Evolutionary conservation across 2,329 filamentous ascomycete genomes (phyloP), one percentile per base, ranked within the genome.

Genomic region (Paecilomyces dactylethromorphus): DNA sequence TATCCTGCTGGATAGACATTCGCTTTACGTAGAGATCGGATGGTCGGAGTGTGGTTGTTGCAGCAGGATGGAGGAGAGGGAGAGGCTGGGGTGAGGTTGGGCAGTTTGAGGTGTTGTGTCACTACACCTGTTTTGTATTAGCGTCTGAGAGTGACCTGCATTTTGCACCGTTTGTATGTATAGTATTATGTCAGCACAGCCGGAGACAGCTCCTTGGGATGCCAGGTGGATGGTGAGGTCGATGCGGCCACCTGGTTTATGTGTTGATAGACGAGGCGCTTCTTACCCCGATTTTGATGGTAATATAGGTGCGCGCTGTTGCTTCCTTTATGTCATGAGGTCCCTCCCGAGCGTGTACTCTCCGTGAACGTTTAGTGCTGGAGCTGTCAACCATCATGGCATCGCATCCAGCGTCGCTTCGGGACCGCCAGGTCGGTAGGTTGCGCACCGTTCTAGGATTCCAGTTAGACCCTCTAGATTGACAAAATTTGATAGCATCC

Each of bases 341-440:
- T 50, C 60, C 51, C 33, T 33, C 55, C 55, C 39, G 55, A 33
- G 54, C 56, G 56, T 45, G 51, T 59, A 60, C 60, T 61, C 56
- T 22, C 53, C 54, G 56, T 59, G 60, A 66, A 56, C 22, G 66
- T 53, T 57, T 35, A 56, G 33, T 58, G 54, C 55, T 58, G 59
- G 59, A 60, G 55, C 58, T 60, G 60, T 49, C 56, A 62, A 60
- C 63, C 71, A 75, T 63, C 64, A 87, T 87, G 84, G 81, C 82
- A 61, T 73, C 81, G 64, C 74, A 76, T 62, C 76, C 81, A 60
- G 80, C 82, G 71, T 85, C 84, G 66, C 81, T 90, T 65, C 81
- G 87, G 71, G 87, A 89, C 77, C 85, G 86, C 70, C 87, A 90
- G 80, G 86, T 90, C 76, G 84, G 86, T 88, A 79, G 70, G 83